These are phyloP conservation scores for Amniculicola lignicola DNA, from an alignment of 495 filamentous ascomycete genomes.

Conservation along the genomic window DNA sequence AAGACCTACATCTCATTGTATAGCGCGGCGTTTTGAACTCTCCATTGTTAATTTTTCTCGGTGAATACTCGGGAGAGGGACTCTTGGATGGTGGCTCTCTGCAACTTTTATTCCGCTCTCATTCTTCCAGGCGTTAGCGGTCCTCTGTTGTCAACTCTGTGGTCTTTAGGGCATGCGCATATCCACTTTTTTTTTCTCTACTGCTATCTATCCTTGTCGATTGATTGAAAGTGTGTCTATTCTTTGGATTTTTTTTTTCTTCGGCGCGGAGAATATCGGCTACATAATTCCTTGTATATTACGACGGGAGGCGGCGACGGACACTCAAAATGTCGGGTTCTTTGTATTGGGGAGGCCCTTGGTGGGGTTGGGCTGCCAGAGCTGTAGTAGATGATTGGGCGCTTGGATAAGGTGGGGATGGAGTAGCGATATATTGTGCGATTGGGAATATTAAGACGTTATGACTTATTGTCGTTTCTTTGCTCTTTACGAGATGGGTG, in stretches of 20 bases:
- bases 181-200: constrained; percentile 4
- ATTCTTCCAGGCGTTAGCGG: neutral
- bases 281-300: constrained; percentile 35
- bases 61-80: neutral
- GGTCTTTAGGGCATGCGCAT: constrained; percentile 12
- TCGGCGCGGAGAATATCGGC: neutral
- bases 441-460: constrained; percentile 28
- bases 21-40: constrained; percentile 29
- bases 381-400: neutral
- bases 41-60: neutral
- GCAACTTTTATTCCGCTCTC: neutral
- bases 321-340: neutral
- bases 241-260: neutral
- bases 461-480: constrained; percentile 16
- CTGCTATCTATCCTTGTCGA: neutral
- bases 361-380: too few species aligned
- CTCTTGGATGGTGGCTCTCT: too few species aligned
- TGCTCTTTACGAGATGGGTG: too few species aligned
- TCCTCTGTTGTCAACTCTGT: neutral
- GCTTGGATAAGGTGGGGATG: neutral
- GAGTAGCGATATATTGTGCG: neutral
- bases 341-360: neutral
- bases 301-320: neutral
- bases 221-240: neutral
- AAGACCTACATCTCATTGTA: too few species aligned